A percentile compares a stretch with the other conserved stretches of the same genome.
These are phyloP conservation scores for Cercospora zeina DNA, from an alignment of 2,329 filamentous ascomycete genomes.

Conservation along the genomic window DNA sequence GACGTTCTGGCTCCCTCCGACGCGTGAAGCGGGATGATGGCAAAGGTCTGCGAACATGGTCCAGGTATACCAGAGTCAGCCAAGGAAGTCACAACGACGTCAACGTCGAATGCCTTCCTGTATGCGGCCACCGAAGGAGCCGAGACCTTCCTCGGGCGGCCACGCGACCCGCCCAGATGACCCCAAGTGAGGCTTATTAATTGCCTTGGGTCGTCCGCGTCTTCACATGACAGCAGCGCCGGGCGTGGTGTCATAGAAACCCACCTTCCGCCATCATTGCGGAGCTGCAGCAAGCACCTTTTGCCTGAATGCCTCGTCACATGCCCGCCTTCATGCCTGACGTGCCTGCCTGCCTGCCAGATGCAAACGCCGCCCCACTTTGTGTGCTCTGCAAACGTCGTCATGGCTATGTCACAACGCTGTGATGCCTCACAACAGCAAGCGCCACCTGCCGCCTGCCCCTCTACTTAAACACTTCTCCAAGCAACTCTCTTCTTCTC, in stretches of 20 bases:
- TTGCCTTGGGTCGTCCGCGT: background rate
- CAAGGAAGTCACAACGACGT: background rate
- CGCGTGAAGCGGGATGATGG: no score
- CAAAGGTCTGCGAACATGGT: no score
- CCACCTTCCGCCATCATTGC: conserved; percentile 4
- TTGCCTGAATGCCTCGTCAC: background rate
- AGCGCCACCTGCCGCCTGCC: background rate
- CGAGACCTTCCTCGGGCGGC: background rate
- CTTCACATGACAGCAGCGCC: conserved; percentile 6
- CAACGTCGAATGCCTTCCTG: background rate
- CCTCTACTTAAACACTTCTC: conserved; percentile 8
- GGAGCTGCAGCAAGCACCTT: background rate
- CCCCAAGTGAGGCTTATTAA: background rate
- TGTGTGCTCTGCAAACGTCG: background rate
- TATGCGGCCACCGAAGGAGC: background rate
- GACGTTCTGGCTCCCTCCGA: background rate
- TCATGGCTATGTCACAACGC: conserved; percentile 2
- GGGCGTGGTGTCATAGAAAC: background rate
- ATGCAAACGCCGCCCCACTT: background rate
- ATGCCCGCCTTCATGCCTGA: no score
- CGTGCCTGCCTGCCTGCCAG: background rate
- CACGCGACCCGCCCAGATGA: background rate
- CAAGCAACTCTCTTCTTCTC: conserved; percentile 1
- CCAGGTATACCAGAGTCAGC: background rate
- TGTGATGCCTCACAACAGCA: conserved; percentile 6